Evolutionary conservation across 2,329 filamentous ascomycete species (phyloP).

Genomic region (Samsoniella hepiali): DNA sequence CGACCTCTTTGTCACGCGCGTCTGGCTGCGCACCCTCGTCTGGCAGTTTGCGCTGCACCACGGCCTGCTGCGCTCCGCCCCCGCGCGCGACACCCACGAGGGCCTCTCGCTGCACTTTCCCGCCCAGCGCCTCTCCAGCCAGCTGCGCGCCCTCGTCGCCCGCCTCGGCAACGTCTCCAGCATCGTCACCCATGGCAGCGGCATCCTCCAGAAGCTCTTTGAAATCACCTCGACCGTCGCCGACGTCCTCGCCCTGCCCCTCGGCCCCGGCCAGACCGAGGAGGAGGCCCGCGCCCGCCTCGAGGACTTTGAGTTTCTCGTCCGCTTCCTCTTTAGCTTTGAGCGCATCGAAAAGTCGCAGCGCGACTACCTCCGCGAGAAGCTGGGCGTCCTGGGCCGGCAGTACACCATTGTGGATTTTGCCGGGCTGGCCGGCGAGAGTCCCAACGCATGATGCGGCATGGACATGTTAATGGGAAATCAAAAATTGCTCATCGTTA

Average conservation of each 20-base stretch:
- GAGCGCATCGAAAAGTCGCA: conserved; percentile 45
- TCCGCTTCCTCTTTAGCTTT: conserved; percentile 48
- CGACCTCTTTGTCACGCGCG: conserved; percentile 39
- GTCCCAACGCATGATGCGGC: conserved; percentile 19
- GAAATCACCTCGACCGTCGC: conserved; percentile 59
- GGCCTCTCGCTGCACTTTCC: conserved; percentile 40
- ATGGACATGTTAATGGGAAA: not conserved
- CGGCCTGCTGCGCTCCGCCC: conserved; percentile 35
- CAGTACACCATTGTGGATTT: conserved; percentile 32
- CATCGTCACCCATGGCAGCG: conserved; percentile 53
- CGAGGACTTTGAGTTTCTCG: conserved; percentile 52
- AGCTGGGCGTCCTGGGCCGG: conserved; percentile 35
- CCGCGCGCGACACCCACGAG: conserved; percentile 33
- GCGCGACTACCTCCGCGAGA: conserved; percentile 39
- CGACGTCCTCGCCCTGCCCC: conserved; percentile 53
- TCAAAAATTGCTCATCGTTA: too few species aligned
- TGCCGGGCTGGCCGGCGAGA: conserved; percentile 26
- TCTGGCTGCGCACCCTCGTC: conserved; percentile 41
- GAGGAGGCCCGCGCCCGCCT: conserved; percentile 47
- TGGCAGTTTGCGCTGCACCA: conserved; percentile 42
- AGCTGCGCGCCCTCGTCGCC: conserved; percentile 37
- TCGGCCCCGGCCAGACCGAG: conserved; percentile 35
- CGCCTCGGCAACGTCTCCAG: conserved; percentile 37
- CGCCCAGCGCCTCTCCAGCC: conserved; percentile 35
- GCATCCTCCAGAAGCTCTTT: conserved; percentile 57